Evolutionary conservation across 164 flowering plant species (phyloP).

Genomic region (Chloranthus sessilifolius): DNA sequence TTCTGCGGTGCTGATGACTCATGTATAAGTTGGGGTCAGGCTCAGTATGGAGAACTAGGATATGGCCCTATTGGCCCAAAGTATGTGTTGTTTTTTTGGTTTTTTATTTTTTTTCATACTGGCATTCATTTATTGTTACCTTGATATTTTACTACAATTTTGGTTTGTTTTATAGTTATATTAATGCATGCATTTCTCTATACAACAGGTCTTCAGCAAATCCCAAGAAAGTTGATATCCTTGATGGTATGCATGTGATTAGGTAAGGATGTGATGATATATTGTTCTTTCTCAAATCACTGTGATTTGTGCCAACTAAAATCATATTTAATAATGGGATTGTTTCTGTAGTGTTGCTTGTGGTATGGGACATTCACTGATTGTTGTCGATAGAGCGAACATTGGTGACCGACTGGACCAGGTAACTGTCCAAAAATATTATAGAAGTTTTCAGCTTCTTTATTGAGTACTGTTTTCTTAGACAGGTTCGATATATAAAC

Average conservation of each 20-base stretch:
- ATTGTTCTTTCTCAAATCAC: neutral
- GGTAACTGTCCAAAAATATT: conserved; percentile 33
- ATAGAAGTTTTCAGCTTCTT: too few species aligned
- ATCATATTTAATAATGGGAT: neutral
- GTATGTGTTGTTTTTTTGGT: conserved; percentile 47
- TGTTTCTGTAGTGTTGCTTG: conserved; percentile 80
- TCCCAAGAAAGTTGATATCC: conserved; percentile 87
- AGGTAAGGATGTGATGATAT: conserved; percentile 34
- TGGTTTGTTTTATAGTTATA: too few species aligned
- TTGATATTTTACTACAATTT: too few species aligned
- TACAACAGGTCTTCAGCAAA: conserved; percentile 72
- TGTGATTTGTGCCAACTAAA: neutral
- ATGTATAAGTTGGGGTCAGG: conserved; percentile 97
- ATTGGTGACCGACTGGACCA: conserved; percentile 72
- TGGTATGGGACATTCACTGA: conserved; percentile 85
- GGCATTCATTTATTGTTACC: neutral
- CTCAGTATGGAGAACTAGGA: conserved; percentile 92
- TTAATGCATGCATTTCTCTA: neutral
- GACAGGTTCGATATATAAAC: too few species aligned
- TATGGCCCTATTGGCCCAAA: conserved; percentile 87
- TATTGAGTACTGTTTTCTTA: too few species aligned
- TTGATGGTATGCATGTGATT: conserved; percentile 89
- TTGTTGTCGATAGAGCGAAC: conserved; percentile 76
- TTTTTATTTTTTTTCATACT: too few species aligned
- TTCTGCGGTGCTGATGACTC: conserved; percentile 92